These are phyloP conservation scores for Corniculantispora saksenae DNA, from an alignment of 2,329 filamentous ascomycete species.

Conservation along the genomic window DNA sequence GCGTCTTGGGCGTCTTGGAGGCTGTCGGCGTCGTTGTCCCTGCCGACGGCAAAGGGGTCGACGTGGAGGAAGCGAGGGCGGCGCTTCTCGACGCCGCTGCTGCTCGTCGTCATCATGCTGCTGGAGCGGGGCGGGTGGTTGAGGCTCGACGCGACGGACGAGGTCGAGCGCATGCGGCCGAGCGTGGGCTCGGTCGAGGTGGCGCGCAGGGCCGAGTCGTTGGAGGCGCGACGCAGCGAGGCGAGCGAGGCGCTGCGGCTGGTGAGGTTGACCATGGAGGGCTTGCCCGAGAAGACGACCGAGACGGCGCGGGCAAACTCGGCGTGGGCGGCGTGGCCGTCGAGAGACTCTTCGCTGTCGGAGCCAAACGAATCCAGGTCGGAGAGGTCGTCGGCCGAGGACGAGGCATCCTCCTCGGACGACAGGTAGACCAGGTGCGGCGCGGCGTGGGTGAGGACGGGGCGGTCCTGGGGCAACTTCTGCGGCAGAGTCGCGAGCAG, in stretches of 20 bases:
- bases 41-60: constrained; percentile 52
- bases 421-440: constrained; percentile 65
- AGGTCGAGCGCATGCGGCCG: constrained; percentile 34
- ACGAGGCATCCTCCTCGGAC: constrained; percentile 66
- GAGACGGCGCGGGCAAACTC: constrained; percentile 60
- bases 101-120: constrained; percentile 45
- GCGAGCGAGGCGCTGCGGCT: constrained; percentile 47
- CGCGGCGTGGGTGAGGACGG: constrained; percentile 40
- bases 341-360: constrained; percentile 36
- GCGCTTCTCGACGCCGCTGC: constrained; percentile 32
- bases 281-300: constrained; percentile 61
- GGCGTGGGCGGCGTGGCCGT: constrained; percentile 48
- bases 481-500: constrained; percentile 35
- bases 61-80: constrained; percentile 53
- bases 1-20: constrained; percentile 45
- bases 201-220: constrained; percentile 30
- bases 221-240: constrained; percentile 28
- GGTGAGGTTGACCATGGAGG: constrained; percentile 55
- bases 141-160: constrained; percentile 35
- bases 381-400: constrained; percentile 53
- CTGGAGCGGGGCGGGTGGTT: constrained; percentile 43
- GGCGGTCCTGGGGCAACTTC: constrained; percentile 33
- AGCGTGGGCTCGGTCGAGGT: constrained; percentile 34
- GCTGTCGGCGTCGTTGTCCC: constrained; percentile 31
- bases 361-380: constrained; percentile 41